These are phyloP conservation scores for Aspergillus udagawae DNA, from an alignment of 2,329 filamentous ascomycete species.

Conservation along the genomic window DNA sequence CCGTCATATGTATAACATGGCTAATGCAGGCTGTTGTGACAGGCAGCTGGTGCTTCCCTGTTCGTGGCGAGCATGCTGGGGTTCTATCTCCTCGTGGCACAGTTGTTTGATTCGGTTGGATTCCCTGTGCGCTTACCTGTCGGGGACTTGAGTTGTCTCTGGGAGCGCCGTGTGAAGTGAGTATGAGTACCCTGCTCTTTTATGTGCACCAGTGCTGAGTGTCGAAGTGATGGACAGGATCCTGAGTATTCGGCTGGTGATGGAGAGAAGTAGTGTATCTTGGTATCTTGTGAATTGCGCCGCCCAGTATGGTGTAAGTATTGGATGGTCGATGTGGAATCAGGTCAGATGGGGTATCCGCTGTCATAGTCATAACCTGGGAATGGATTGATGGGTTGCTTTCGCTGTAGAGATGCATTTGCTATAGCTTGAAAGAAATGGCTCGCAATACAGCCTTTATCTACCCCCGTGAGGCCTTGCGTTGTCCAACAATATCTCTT, in stretches of 20 bases:
- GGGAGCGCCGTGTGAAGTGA: conserved; percentile 3
- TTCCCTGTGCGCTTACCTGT: conserved; percentile 51
- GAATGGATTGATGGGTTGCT: no score
- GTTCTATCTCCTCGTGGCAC: conserved; percentile 53
- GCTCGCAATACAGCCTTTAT: no score
- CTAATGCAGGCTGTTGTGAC: no score
- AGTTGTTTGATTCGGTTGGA: conserved; percentile 51
- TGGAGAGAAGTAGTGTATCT: neutral
- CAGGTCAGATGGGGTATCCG: neutral
- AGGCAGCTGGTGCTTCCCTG: conserved; percentile 46
- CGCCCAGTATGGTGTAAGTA: no score
- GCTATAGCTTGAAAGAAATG: no score
- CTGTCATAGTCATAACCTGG: no score
- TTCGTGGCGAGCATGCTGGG: conserved; percentile 48
- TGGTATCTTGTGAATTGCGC: no score
- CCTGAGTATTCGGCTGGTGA: neutral
- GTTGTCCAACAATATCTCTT: no score
- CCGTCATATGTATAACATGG: no score
- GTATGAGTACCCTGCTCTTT: neutral
- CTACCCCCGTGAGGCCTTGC: no score
- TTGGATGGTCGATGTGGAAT: neutral
- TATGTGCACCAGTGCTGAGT: neutral
- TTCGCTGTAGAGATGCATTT: no score
- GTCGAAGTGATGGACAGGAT: neutral
- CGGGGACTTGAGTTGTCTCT: conserved; percentile 23